These are phyloP conservation scores for Globisporangium canariense DNA, from an alignment of 352 stramenopile species.

Conservation along the genomic window DNA sequence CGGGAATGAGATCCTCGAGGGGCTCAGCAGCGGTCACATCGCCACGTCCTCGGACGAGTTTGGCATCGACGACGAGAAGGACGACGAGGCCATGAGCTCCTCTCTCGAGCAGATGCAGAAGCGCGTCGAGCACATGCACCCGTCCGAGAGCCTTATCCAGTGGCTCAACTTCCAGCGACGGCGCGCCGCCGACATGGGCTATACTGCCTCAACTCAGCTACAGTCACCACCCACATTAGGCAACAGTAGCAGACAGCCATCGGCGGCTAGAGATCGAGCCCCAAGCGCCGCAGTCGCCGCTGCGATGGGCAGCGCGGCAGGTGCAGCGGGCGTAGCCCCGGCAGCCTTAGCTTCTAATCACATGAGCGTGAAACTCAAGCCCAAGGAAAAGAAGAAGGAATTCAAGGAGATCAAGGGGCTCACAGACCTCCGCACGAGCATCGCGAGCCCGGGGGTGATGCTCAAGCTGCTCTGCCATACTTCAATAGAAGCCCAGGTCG, in stretches of 20 bases:
- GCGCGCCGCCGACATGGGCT: conserved; percentile 33
- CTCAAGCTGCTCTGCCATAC: conserved; percentile 72
- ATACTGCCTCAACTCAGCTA: conserved; percentile 9
- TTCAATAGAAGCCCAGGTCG: conserved; percentile 40
- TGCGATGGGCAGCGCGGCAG: neutral
- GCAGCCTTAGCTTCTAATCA: neutral
- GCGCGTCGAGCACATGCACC: conserved; percentile 38
- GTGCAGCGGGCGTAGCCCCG: neutral
- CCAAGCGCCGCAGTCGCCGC: neutral
- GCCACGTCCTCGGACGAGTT: conserved; percentile 43
- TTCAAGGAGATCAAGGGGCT: conserved; percentile 64
- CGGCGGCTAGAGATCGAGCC: neutral
- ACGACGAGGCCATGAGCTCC: conserved; percentile 31
- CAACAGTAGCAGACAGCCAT: neutral
- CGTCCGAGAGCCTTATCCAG: conserved; percentile 59
- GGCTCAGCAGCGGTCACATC: conserved; percentile 50
- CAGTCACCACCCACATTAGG: neutral
- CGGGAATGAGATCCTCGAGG: conserved; percentile 50
- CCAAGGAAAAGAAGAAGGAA: conserved; percentile 68
- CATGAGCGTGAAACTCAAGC: conserved; percentile 19
- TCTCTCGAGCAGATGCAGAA: conserved; percentile 30
- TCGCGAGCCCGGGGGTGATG: conserved; percentile 59
- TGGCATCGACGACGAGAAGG: conserved; percentile 35
- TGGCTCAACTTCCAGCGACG: conserved; percentile 71
- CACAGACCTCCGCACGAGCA: conserved; percentile 49